phyloP scores from a whole-genome alignment of 2,329 filamentous ascomycete species.

The Tolypocladium sp. region DNA sequence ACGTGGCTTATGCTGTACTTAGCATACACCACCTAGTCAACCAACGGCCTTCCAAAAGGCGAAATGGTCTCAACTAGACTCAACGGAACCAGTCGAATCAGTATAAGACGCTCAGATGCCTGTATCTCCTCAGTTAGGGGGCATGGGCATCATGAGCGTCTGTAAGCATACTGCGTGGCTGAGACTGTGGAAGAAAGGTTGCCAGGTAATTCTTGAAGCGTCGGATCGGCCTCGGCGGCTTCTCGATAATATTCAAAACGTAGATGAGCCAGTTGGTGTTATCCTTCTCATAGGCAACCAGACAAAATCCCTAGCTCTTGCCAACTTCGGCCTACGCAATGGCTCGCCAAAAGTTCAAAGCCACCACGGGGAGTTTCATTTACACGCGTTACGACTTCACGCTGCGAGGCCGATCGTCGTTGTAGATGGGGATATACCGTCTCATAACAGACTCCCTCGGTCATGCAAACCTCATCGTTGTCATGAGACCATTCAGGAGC shows the following conservation, averaged over 20 bases:
- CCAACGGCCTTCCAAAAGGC: background rate
- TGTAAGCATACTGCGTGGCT: constrained; percentile 3
- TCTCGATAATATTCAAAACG: background rate
- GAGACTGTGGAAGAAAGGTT: background rate
- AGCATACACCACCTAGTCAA: too few species aligned
- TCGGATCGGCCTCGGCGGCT: constrained; percentile 3
- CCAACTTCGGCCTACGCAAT: background rate
- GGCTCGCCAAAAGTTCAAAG: background rate
- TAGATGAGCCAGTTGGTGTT: background rate
- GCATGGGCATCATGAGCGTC: background rate
- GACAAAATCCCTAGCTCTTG: background rate
- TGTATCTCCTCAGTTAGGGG: background rate
- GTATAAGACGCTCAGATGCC: background rate
- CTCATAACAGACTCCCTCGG: constrained; percentile 1
- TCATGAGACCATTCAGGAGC: background rate
- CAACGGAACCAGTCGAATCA: background rate
- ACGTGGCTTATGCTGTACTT: too few species aligned
- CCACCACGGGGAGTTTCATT: constrained; percentile 1
- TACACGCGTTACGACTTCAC: background rate
- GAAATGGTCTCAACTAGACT: background rate
- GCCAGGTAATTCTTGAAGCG: background rate
- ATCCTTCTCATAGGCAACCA: constrained; percentile 1
- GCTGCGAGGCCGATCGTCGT: background rate
- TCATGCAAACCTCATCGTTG: background rate
- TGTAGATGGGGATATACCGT: constrained; percentile 2